Evolutionary conservation across 2,329 filamentous ascomycete genomes (phyloP).

Genomic region (Ploettnerulaceae sp.): DNA sequence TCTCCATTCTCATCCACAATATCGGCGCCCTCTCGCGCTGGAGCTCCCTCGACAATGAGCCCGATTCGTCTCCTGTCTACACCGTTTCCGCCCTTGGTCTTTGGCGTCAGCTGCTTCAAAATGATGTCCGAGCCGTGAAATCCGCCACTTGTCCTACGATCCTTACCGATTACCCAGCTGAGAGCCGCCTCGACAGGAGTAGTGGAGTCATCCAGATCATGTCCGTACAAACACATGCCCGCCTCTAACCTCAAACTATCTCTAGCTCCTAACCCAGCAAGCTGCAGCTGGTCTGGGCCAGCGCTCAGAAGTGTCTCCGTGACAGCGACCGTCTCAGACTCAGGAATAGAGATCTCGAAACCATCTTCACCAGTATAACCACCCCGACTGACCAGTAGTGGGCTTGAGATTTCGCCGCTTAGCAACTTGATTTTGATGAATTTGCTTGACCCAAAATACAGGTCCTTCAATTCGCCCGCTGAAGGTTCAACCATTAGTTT

Average conservation of each 20-base stretch:
- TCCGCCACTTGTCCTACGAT: conserved; percentile 60
- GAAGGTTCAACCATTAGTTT: conserved; percentile 50
- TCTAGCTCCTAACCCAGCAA: conserved; percentile 84
- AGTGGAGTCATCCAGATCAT: conserved; percentile 80
- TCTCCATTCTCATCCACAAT: conserved; percentile 61
- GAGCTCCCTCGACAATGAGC: conserved; percentile 76
- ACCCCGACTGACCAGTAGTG: conserved; percentile 73
- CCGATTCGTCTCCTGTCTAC: conserved; percentile 73
- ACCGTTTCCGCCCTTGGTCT: conserved; percentile 66
- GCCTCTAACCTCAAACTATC: conserved; percentile 93
- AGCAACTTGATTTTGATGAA: conserved; percentile 60
- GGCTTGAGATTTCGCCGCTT: conserved; percentile 44
- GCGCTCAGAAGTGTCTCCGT: conserved; percentile 56
- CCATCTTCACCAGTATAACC: conserved; percentile 98
- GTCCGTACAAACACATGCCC: conserved; percentile 99
- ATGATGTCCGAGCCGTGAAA: conserved; percentile 84
- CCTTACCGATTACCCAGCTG: conserved; percentile 80
- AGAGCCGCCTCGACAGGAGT: conserved; percentile 64
- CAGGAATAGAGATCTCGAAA: conserved; percentile 87
- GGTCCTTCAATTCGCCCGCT: conserved; percentile 52
- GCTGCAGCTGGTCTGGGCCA: conserved; percentile 57
- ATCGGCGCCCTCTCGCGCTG: conserved; percentile 82
- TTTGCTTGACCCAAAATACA: conserved; percentile 78
- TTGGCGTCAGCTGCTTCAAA: conserved; percentile 67
- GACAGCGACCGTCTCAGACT: conserved; percentile 57